These are phyloP conservation scores for Coelastrella sp. DNA, from an alignment of 139 green algal species.

Conservation along the genomic window DNA sequence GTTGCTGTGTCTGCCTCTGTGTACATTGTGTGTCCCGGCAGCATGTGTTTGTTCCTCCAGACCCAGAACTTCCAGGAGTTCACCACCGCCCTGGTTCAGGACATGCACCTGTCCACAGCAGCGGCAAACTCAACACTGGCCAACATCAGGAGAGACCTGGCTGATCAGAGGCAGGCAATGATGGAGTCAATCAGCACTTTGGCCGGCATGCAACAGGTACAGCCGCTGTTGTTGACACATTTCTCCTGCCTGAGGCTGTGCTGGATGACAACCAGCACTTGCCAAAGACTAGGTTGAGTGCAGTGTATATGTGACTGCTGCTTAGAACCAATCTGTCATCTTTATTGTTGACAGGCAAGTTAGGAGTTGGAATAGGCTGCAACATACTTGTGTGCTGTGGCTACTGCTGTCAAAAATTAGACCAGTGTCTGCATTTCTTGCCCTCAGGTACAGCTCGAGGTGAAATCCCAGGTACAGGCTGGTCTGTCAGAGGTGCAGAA, in stretches of 20 bases:
- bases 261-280: too few species aligned
- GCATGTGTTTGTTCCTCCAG: slow-evolving; percentile 49
- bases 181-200: background rate
- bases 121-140: slow-evolving; percentile 30
- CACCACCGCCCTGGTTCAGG: slow-evolving; percentile 10
- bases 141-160: background rate
- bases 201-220: background rate
- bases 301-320: too few species aligned
- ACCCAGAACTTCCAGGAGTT: slow-evolving; percentile 42
- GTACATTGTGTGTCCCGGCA: background rate
- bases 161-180: background rate
- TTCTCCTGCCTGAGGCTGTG: too few species aligned
- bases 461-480: background rate
- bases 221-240: too few species aligned
- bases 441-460: background rate
- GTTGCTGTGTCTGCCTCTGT: background rate
- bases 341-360: too few species aligned
- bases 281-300: too few species aligned
- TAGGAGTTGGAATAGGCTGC: background rate
- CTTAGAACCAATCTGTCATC: too few species aligned
- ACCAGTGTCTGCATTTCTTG: background rate
- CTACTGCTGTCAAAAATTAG: background rate
- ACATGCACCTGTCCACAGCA: slow-evolving; percentile 17
- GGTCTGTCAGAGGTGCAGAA: background rate
- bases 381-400: background rate